These are phyloP conservation scores for Tillandsia leiboldiana DNA, from an alignment of 176 grass and related monocot species.

Conservation along the genomic window DNA sequence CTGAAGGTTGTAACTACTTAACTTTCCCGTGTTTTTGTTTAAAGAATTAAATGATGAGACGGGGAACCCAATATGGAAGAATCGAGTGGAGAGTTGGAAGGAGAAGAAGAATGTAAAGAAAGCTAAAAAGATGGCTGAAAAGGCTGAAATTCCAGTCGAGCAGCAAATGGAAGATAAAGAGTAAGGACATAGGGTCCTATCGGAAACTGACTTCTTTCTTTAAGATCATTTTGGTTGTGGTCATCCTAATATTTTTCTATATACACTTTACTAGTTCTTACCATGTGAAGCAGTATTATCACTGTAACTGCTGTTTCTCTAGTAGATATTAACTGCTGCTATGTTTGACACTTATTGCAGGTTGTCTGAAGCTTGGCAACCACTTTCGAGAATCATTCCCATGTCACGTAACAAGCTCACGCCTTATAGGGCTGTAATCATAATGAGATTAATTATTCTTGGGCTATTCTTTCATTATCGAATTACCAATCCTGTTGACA, in stretches of 20 bases:
- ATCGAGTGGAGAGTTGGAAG: slow-evolving; percentile 95
- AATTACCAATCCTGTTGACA: slow-evolving; percentile 89
- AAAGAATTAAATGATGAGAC: slow-evolving; percentile 76
- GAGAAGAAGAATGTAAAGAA: slow-evolving; percentile 94
- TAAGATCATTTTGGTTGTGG: not conserved
- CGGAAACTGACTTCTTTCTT: slow-evolving; percentile 15
- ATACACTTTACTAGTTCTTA: not conserved
- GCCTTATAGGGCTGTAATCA: slow-evolving; percentile 90
- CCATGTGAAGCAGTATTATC: not conserved
- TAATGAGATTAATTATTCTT: slow-evolving; percentile 83
- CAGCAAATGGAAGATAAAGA: slow-evolving; percentile 89
- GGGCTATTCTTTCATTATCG: slow-evolving; percentile 99
- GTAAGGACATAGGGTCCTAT: slow-evolving; percentile 38
- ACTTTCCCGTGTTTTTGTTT: slow-evolving; percentile 14
- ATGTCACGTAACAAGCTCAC: slow-evolving; percentile 97
- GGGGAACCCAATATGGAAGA: slow-evolving; percentile 95
- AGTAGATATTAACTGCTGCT: slow-evolving; percentile 1
- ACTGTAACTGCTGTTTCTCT: slow-evolving; percentile 1
- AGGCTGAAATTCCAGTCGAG: slow-evolving; percentile 55
- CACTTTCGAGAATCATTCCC: slow-evolving; percentile 74
- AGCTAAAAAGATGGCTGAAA: slow-evolving; percentile 44
- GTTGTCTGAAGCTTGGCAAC: slow-evolving; percentile 63
- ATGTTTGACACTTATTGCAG: slow-evolving; percentile 36
- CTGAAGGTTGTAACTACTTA: not conserved
- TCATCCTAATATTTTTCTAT: not conserved